Evolutionary conservation across 2,329 filamentous ascomycete species (phyloP).

Genomic region (Microsporum canis): DNA sequence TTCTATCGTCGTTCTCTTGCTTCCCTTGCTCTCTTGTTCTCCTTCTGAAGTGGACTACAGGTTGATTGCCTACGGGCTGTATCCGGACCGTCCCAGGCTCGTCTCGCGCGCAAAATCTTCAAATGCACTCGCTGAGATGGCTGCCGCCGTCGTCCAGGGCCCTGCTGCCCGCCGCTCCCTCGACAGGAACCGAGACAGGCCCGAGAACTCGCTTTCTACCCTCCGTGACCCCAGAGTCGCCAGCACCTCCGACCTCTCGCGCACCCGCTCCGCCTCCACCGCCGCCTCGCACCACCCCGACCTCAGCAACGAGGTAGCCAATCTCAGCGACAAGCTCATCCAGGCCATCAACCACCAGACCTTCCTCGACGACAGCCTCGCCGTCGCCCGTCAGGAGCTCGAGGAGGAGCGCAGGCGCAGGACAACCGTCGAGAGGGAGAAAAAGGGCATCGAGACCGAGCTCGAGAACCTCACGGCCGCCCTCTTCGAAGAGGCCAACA

Average conservation of each 20-base stretch:
- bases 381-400: slow-evolving; percentile 67
- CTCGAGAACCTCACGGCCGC: slow-evolving; percentile 81
- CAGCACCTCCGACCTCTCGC: slow-evolving; percentile 26
- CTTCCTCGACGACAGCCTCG: slow-evolving; percentile 74
- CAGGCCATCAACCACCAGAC: slow-evolving; percentile 97
- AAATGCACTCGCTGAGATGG: slow-evolving; percentile 30
- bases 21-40: too few relatives aligned
- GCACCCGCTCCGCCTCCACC: slow-evolving; percentile 24
- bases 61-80: slow-evolving; percentile 11
- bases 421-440: slow-evolving; percentile 60
- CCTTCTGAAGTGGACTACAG: slow-evolving; percentile 18
- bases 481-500: slow-evolving; percentile 96
- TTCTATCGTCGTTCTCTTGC: background rate
- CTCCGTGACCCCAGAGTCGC: slow-evolving; percentile 35
- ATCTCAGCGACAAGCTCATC: slow-evolving; percentile 88
- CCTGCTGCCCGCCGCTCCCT: background rate
- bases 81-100: slow-evolving; percentile 20
- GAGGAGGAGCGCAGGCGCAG: slow-evolving; percentile 56
- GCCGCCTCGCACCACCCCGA: slow-evolving; percentile 42
- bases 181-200: background rate
- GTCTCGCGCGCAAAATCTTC: slow-evolving; percentile 37
- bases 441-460: slow-evolving; percentile 83
- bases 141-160: slow-evolving; percentile 17
- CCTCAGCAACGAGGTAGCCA: slow-evolving; percentile 65
- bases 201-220: slow-evolving; percentile 33